Evolutionary conservation across 495 filamentous ascomycete genomes (phyloP).

Genomic region (Oleoguttula mirabilis): DNA sequence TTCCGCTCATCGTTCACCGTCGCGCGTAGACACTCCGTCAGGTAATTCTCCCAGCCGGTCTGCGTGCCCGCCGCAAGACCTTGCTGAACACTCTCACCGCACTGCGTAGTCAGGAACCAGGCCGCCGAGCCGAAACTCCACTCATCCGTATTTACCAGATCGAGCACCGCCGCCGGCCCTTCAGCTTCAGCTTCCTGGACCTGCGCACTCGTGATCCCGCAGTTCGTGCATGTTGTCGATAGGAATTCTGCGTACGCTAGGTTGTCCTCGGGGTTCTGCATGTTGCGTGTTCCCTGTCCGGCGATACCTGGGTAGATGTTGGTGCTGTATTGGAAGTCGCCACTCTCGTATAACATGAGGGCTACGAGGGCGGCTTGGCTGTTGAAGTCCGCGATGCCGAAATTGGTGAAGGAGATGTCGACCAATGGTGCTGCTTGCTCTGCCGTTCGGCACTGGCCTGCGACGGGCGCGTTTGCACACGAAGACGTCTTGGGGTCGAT

Average conservation of each 20-base stretch:
- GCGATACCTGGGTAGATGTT: constrained; percentile 35
- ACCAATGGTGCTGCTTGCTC: constrained; percentile 48
- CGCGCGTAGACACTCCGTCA: constrained; percentile 55
- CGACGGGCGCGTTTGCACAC: constrained; percentile 29
- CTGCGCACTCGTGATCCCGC: constrained; percentile 8
- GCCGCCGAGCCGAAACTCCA: constrained; percentile 62
- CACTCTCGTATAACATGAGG: constrained; percentile 47
- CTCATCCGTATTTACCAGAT: constrained; percentile 44
- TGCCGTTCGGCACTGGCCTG: constrained; percentile 56
- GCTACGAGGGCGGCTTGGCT: constrained; percentile 28
- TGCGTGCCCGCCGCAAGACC: constrained; percentile 40
- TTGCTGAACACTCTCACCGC: constrained; percentile 33
- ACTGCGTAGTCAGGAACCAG: constrained; percentile 65
- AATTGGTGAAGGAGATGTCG: constrained; percentile 42
- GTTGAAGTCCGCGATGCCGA: constrained; percentile 35
- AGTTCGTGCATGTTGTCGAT: constrained; percentile 17
- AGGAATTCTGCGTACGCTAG: constrained; percentile 42
- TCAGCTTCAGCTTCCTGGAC: constrained; percentile 18
- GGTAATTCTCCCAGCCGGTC: constrained; percentile 49
- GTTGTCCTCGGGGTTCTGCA: constrained; percentile 55
- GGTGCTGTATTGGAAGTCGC: constrained; percentile 33
- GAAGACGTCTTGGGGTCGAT: constrained; percentile 40
- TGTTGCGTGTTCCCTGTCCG: constrained; percentile 74
- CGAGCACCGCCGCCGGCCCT: constrained; percentile 39
- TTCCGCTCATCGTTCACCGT: constrained; percentile 37